Evolutionary conservation across 73 alveolate genomes (phyloP).

Genomic region (Tetrahymena borealis): DNA sequence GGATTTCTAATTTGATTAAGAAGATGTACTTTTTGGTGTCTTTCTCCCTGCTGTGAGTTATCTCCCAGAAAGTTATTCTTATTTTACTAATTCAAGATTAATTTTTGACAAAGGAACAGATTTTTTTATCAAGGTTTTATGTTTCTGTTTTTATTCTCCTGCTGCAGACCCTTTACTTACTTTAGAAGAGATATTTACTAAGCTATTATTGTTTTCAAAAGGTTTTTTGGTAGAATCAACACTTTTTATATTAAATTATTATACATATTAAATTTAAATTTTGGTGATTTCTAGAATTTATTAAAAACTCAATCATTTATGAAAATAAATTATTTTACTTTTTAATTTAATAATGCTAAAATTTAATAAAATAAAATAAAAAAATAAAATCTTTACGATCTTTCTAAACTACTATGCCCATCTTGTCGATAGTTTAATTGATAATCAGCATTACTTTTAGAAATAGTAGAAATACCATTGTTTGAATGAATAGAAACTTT

Average conservation of each 20-base stretch:
- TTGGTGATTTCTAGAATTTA: too few relatives aligned
- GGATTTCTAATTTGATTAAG: background rate
- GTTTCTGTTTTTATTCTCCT: background rate
- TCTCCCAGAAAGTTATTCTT: background rate
- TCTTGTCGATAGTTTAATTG: background rate
- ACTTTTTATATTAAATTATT: background rate
- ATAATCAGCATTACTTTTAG: background rate
- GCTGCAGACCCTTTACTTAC: background rate
- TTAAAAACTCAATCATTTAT: too few relatives aligned
- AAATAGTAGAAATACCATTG: background rate
- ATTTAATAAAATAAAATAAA: too few relatives aligned
- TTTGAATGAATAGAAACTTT: background rate
- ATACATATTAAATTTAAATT: background rate
- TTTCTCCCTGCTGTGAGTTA: background rate
- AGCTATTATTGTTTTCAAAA: background rate
- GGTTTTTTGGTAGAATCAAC: background rate
- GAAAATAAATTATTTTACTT: too few relatives aligned
- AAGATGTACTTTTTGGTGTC: background rate
- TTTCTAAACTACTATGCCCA: background rate
- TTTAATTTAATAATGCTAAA: too few relatives aligned
- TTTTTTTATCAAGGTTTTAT: background rate
- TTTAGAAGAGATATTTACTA: background rate
- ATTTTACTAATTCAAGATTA: background rate
- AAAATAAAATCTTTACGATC: background rate
- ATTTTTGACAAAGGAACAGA: background rate